These are phyloP conservation scores for Aphanomyces invadans DNA, from an alignment of 352 stramenopile genomes.

Conservation along the genomic window DNA sequence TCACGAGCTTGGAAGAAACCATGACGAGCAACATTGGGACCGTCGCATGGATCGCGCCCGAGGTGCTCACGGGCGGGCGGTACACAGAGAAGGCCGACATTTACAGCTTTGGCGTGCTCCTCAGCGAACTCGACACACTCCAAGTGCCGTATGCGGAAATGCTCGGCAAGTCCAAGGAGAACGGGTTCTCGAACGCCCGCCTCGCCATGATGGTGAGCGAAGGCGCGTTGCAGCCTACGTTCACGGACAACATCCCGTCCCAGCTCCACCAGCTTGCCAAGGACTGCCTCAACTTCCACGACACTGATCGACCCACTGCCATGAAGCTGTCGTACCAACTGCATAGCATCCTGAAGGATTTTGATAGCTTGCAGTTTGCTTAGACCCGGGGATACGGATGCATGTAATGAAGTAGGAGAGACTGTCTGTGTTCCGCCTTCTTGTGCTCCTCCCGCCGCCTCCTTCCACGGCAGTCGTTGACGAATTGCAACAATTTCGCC, in stretches of 20 bases:
- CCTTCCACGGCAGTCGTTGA: too few relatives aligned
- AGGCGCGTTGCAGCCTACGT: slow-evolving; percentile 61
- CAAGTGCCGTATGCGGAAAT: slow-evolving; percentile 20
- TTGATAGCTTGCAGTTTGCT: neutral
- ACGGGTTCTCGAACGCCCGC: slow-evolving; percentile 22
- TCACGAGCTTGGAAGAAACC: slow-evolving; percentile 32
- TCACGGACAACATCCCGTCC: slow-evolving; percentile 38
- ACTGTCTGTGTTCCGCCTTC: too few relatives aligned
- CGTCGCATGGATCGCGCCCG: slow-evolving; percentile 51
- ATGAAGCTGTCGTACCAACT: slow-evolving; percentile 75
- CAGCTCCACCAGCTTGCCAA: slow-evolving; percentile 50
- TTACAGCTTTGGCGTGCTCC: slow-evolving; percentile 23
- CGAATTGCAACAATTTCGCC: too few relatives aligned
- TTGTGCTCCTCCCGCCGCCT: too few relatives aligned
- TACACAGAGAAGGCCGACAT: slow-evolving; percentile 25
- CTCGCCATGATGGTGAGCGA: slow-evolving; percentile 40
- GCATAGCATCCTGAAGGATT: slow-evolving; percentile 50
- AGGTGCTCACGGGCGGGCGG: slow-evolving; percentile 27
- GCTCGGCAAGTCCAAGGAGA: slow-evolving; percentile 19
- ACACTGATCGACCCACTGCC: slow-evolving; percentile 50
- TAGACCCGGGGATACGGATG: too few relatives aligned
- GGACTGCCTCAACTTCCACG: slow-evolving; percentile 59
- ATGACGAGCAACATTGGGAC: slow-evolving; percentile 45
- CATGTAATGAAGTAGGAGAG: too few relatives aligned
- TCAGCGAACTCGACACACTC: slow-evolving; percentile 20